phyloP scores from a whole-genome alignment of 1,139 yeast genomes.

The Kodamaea alishanica region DNA sequence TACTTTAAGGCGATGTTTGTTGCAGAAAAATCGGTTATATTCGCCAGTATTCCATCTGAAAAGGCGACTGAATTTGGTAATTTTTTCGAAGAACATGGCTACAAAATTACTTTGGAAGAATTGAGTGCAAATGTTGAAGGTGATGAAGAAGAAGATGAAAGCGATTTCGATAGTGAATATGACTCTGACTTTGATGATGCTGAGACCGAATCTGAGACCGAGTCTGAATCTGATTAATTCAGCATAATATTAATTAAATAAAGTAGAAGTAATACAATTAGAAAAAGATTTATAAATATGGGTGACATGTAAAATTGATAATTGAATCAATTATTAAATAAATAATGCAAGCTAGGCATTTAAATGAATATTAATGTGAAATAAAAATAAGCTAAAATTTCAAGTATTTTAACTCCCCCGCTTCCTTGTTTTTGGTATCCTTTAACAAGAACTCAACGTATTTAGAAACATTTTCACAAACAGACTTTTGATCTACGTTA shows the following conservation, averaged over 20 bases:
- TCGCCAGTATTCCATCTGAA: conserved; percentile 71
- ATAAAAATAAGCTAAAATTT: neutral
- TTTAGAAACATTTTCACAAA: conserved; percentile 24
- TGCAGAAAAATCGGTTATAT: conserved; percentile 52
- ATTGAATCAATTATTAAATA: too few species aligned
- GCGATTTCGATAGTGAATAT: conserved; percentile 7
- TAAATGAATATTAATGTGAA: neutral
- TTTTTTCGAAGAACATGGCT: conserved; percentile 55
- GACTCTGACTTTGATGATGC: too few species aligned
- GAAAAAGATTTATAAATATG: neutral
- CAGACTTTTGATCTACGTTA: conserved; percentile 18
- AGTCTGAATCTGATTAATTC: conserved; percentile 3
- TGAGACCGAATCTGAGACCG: conserved; percentile 6
- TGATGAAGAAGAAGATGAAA: conserved; percentile 9
- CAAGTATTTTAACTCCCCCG: conserved; percentile 9
- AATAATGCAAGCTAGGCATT: too few species aligned
- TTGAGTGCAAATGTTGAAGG: conserved; percentile 31
- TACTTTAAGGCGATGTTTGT: conserved; percentile 65
- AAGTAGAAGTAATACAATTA: neutral
- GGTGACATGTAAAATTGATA: neutral
- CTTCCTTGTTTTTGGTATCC: conserved; percentile 16
- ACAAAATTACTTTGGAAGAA: conserved; percentile 56
- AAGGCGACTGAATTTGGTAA: conserved; percentile 47
- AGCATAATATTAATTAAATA: neutral
- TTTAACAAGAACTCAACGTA: conserved; percentile 28